phyloP scores from a whole-genome alignment of 768 basidiomycete species.

The Naganishia kalamii region DNA sequence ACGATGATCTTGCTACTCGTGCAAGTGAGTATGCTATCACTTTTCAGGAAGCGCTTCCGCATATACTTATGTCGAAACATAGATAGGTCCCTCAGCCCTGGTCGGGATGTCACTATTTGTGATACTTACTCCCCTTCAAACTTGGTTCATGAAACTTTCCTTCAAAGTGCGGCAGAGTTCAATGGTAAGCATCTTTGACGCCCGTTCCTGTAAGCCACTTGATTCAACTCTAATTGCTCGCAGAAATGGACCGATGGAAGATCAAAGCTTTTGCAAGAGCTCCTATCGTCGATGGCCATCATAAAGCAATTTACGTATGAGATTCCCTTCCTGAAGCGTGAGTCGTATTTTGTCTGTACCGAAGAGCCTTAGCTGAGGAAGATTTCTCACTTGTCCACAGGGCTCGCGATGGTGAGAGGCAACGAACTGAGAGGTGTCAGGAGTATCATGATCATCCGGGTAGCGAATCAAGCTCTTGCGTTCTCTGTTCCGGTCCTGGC shows the following conservation, averaged over 20 bases:
- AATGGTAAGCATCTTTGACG: constrained; percentile 42
- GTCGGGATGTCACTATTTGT: constrained; percentile 65
- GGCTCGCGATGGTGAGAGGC: constrained; percentile 54
- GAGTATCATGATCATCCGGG: constrained; percentile 58
- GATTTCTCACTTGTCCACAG: constrained; percentile 41
- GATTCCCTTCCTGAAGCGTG: constrained; percentile 60
- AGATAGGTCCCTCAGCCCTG: constrained; percentile 66
- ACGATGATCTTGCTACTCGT: constrained; percentile 59
- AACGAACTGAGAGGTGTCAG: constrained; percentile 57
- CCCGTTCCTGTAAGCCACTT: not conserved
- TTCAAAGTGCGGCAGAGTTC: constrained; percentile 55
- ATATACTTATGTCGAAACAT: constrained; percentile 1
- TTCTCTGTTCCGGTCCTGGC: constrained; percentile 56
- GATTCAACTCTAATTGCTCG: not conserved
- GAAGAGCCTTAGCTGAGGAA: not conserved
- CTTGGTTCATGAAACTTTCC: constrained; percentile 55
- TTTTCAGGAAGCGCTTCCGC: not conserved
- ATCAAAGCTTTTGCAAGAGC: constrained; percentile 61
- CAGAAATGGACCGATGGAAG: constrained; percentile 59
- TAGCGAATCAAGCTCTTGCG: constrained; percentile 54
- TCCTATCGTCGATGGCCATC: constrained; percentile 62
- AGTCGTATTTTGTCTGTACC: constrained; percentile 29
- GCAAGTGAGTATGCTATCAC: constrained; percentile 48
- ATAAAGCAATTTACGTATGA: constrained; percentile 74
- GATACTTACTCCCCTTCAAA: constrained; percentile 59